Percentiles rank a stretch among this genome's conserved stretches.
Evolutionary conservation across 805 yeast genomes (phyloP).

Genomic region (Ogataea parapolymorpha): DNA sequence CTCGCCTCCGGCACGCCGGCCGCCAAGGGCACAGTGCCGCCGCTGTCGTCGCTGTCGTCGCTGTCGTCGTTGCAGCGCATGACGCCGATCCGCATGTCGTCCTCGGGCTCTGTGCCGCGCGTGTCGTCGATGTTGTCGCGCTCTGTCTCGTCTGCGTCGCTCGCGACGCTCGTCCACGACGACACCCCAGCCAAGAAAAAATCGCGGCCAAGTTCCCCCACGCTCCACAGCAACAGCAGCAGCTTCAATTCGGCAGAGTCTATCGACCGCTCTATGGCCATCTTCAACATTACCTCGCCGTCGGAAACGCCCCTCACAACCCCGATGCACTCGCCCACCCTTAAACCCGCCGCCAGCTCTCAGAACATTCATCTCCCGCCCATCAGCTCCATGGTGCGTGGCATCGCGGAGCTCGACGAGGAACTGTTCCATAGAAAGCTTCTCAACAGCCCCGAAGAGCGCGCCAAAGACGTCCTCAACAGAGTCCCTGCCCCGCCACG

Average conservation of each 20-base stretch:
- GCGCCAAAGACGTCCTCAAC: constrained; percentile 28
- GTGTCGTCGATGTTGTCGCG: constrained; percentile 19
- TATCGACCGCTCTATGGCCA: constrained; percentile 24
- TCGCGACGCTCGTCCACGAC: constrained; percentile 26
- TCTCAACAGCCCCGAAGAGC: constrained; percentile 26
- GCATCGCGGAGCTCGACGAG: constrained; percentile 25
- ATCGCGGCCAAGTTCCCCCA: constrained; percentile 35
- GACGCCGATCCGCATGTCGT: constrained; percentile 48
- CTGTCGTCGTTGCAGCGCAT: constrained; percentile 56
- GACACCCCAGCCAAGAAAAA: constrained; percentile 30
- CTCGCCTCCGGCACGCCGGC: constrained; percentile 19
- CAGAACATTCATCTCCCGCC: constrained; percentile 31
- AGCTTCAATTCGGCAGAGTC: constrained; percentile 40
- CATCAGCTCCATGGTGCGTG: constrained; percentile 31
- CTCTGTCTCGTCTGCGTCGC: constrained; percentile 20
- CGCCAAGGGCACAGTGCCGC: constrained; percentile 17
- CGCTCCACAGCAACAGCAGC: constrained; percentile 25
- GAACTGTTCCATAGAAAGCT: constrained; percentile 26
- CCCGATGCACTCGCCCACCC: constrained; percentile 37
- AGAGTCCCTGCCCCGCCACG: constrained; percentile 11
- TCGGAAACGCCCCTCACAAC: constrained; percentile 34
- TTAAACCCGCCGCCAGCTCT: constrained; percentile 24
- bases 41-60: constrained; percentile 31
- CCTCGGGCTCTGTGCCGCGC: constrained; percentile 22
- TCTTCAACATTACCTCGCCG: constrained; percentile 35